These are phyloP conservation scores for Phytophthora europaea DNA, from an alignment of 352 stramenopile species.

Conservation along the genomic window DNA sequence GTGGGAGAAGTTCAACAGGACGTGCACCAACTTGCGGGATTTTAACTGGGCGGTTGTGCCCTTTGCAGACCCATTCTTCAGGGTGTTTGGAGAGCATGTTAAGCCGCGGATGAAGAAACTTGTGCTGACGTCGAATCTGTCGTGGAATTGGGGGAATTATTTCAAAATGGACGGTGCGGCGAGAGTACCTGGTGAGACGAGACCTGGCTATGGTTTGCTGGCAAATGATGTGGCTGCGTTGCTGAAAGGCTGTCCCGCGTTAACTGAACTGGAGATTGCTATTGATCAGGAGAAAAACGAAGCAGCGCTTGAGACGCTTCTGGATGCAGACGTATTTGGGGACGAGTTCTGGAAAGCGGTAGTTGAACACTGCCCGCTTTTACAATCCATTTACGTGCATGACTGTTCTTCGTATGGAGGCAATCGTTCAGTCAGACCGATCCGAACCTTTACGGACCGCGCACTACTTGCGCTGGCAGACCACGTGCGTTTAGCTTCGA, in stretches of 20 bases:
- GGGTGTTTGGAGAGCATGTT: constrained; percentile 44
- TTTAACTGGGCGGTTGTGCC: constrained; percentile 54
- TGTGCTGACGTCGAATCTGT: constrained; percentile 47
- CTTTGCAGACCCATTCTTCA: constrained; percentile 55
- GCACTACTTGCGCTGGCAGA: constrained; percentile 42
- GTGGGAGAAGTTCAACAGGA: constrained; percentile 50
- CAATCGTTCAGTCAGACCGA: constrained; percentile 37
- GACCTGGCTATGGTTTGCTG: constrained; percentile 30
- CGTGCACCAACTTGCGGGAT: constrained; percentile 45
- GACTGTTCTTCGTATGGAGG: constrained; percentile 39
- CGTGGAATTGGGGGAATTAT: constrained; percentile 51
- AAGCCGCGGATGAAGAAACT: constrained; percentile 52
- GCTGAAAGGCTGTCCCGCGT: constrained; percentile 46
- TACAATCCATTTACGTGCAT: constrained; percentile 40
- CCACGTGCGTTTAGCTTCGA: constrained; percentile 33
- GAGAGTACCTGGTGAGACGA: constrained; percentile 1
- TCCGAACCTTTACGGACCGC: constrained; percentile 46
- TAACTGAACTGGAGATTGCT: constrained; percentile 47
- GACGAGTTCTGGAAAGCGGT: constrained; percentile 48
- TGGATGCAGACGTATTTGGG: constrained; percentile 48
- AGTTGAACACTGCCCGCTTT: constrained; percentile 33
- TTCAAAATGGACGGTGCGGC: constrained; percentile 23
- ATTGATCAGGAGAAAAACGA: constrained; percentile 51
- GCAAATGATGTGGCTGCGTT: constrained; percentile 40
- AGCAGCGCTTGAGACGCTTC: constrained; percentile 6